Percentiles rank a stretch among this genome's conserved stretches.
Evolutionary conservation across 2,329 filamentous ascomycete genomes (phyloP).

Genomic region (Colletotrichum horii): DNA sequence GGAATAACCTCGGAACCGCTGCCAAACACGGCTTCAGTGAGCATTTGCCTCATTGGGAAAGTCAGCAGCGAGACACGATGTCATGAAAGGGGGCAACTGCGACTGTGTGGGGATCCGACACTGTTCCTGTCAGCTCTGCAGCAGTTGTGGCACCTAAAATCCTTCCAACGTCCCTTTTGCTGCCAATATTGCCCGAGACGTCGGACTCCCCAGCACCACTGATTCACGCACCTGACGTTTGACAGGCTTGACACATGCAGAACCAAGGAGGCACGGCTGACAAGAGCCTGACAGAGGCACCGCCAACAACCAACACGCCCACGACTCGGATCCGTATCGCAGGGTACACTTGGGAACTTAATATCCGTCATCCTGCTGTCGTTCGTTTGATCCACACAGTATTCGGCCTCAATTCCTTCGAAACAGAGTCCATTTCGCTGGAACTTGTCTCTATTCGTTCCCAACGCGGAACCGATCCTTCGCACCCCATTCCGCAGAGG

Average conservation of each 20-base stretch:
- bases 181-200: not conserved
- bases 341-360: not conserved
- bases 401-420: not conserved
- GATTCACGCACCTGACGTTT: not conserved
- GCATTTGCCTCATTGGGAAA: not conserved
- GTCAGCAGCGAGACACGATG: not conserved
- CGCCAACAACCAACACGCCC: not conserved
- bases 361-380: constrained; percentile 3
- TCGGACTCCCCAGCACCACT: not conserved
- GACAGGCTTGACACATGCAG: not conserved
- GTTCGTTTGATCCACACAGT: not conserved
- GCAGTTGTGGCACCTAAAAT: not conserved
- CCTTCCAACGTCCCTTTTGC: not conserved
- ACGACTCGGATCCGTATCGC: not conserved
- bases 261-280: not conserved
- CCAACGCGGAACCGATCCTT: not conserved
- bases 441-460: not conserved
- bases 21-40: not conserved
- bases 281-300: not conserved
- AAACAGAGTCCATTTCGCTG: not conserved
- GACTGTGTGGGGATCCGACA: not conserved
- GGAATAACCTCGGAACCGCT: not conserved
- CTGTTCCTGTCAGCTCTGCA: not conserved
- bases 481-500: not conserved
- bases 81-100: not conserved